These are phyloP conservation scores for Xylariales sp. DNA, from an alignment of 2,329 filamentous ascomycete species.

Conservation along the genomic window DNA sequence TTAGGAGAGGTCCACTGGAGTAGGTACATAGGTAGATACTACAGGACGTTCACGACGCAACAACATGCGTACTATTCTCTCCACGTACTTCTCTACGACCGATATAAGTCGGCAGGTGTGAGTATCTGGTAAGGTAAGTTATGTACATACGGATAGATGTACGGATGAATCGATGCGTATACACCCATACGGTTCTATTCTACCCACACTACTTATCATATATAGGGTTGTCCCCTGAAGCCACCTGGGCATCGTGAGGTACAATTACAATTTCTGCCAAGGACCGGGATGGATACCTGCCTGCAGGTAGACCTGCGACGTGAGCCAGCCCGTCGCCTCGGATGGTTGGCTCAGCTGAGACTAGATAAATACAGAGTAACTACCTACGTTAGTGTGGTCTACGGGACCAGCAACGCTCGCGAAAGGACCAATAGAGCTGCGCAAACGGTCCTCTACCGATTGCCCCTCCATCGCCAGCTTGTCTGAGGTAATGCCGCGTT, in stretches of 20 bases:
- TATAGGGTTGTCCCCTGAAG: background rate
- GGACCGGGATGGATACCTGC: too few species aligned
- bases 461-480: constrained; percentile 13
- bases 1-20: too few species aligned
- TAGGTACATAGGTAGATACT: too few species aligned
- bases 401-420: constrained; percentile 4
- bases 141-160: too few species aligned
- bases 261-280: background rate
- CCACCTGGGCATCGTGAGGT: background rate
- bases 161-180: background rate
- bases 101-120: too few species aligned
- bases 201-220: background rate
- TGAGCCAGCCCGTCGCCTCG: background rate
- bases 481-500: background rate
- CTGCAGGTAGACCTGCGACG: background rate
- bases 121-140: too few species aligned
- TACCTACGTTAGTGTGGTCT: too few species aligned
- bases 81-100: too few species aligned
- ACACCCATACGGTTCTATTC: too few species aligned
- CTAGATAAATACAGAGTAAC: too few species aligned
- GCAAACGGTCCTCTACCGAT: background rate
- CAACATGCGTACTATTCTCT: too few species aligned
- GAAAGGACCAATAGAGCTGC: constrained; percentile 12
- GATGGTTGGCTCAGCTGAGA: constrained; percentile 18
- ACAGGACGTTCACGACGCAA: too few species aligned